Percentiles rank a stretch among this genome's conserved stretches.
phyloP scores from a whole-genome alignment of 805 yeast genomes.

The Babjeviella inositovora region DNA sequence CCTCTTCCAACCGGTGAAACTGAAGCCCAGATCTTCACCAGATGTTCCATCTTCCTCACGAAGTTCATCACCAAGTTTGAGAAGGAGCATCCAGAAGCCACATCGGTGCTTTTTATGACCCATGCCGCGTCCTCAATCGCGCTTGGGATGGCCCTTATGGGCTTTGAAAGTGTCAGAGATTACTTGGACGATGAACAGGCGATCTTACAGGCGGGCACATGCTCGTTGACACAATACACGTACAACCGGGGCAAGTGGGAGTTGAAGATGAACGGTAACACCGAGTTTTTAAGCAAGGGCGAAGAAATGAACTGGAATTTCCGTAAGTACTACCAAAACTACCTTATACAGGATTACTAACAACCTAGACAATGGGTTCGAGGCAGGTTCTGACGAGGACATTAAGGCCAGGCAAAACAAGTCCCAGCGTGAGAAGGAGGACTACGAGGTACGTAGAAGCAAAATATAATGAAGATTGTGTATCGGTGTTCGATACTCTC shows the following conservation, averaged over 20 bases:
- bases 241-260: conserved; percentile 31
- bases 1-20: conserved; percentile 67
- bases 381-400: conserved; percentile 87
- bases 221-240: conserved; percentile 60
- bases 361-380: conserved; percentile 26
- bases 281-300: conserved; percentile 56
- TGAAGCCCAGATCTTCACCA: conserved; percentile 45
- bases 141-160: conserved; percentile 61
- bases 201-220: conserved; percentile 55
- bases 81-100: conserved; percentile 36
- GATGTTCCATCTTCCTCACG: conserved; percentile 41
- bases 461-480: too few relatives aligned
- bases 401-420: conserved; percentile 33
- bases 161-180: conserved; percentile 32
- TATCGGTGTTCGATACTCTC: too few relatives aligned
- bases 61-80: conserved; percentile 44
- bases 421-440: conserved; percentile 4
- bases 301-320: conserved; percentile 94
- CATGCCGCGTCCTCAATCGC: conserved; percentile 94
- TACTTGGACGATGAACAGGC: conserved; percentile 28
- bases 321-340: conserved; percentile 14
- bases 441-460: conserved; percentile 4
- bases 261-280: conserved; percentile 53
- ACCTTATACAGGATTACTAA: background rate
- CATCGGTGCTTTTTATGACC: conserved; percentile 56